Conservation (phyloP, 192 early-diverging fungal genomes). For the Backusella australiensis region DNA sequence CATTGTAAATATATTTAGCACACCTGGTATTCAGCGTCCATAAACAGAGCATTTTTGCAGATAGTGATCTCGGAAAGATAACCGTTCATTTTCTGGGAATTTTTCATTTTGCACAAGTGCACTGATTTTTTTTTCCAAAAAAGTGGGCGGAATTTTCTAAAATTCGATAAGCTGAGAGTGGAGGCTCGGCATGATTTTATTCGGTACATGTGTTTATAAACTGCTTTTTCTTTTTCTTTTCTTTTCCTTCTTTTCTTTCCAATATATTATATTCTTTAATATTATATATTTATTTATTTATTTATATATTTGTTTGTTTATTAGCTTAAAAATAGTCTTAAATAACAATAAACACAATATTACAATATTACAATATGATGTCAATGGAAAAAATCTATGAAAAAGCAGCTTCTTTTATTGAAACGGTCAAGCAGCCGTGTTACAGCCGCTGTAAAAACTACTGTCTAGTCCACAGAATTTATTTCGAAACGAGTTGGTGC, state of each 20-base stretch:
- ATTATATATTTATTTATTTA: background rate
- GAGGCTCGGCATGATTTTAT: background rate
- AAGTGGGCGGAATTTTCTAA: background rate
- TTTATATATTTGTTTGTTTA: background rate
- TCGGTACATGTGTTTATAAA: background rate
- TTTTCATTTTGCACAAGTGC: background rate
- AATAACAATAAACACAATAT: background rate
- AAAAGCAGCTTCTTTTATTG: background rate
- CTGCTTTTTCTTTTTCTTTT: background rate
- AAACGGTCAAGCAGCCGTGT: background rate
- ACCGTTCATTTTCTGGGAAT: background rate
- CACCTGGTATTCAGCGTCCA: no score
- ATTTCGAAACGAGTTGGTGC: slow-evolving; percentile 32
- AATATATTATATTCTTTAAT: background rate
- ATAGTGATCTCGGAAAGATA: background rate
- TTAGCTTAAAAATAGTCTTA: background rate
- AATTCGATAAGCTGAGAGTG: background rate
- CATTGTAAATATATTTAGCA: no score
- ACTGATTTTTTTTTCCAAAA: background rate
- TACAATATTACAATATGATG: background rate
- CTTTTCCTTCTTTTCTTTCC: background rate
- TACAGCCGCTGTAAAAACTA: slow-evolving; percentile 22
- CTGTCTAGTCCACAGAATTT: slow-evolving; percentile 22
- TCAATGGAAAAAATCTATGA: background rate
- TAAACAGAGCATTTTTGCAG: no score